These are phyloP conservation scores for Colletotrichum acutatum DNA, from an alignment of 2,329 filamentous ascomycete genomes.

Conservation along the genomic window DNA sequence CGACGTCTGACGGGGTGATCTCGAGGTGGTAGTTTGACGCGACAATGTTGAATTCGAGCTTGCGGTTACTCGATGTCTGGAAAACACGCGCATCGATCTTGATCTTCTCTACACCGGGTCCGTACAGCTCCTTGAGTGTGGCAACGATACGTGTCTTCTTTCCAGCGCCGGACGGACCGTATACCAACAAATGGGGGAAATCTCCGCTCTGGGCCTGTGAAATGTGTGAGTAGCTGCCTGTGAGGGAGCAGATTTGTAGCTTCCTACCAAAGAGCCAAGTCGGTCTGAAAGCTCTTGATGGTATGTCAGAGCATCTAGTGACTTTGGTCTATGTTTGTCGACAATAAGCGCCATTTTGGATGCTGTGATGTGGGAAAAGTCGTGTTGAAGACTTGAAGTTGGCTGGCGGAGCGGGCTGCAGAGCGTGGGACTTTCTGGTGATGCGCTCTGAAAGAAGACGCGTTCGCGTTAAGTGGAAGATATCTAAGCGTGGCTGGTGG, in stretches of 20 bases:
- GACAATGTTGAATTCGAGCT: slow-evolving; percentile 99
- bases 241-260: neutral
- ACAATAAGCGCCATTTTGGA: slow-evolving; percentile 74
- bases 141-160: slow-evolving; percentile 98
- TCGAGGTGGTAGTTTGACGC: slow-evolving; percentile 97
- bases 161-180: slow-evolving; percentile 94
- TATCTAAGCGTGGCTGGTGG: slow-evolving; percentile 27
- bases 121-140: slow-evolving; percentile 94
- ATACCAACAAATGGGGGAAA: slow-evolving; percentile 97
- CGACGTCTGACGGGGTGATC: slow-evolving; percentile 97
- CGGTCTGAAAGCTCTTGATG: slow-evolving; percentile 89
- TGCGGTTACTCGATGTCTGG: slow-evolving; percentile 94
- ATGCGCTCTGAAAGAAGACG: slow-evolving; percentile 40
- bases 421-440: slow-evolving; percentile 30
- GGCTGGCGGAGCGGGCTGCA: neutral
- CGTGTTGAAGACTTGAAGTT: slow-evolving; percentile 6
- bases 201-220: slow-evolving; percentile 93
- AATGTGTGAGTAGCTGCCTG: slow-evolving; percentile 24
- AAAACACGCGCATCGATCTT: slow-evolving; percentile 98
- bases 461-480: slow-evolving; percentile 51
- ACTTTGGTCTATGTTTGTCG: slow-evolving; percentile 78
- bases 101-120: slow-evolving; percentile 98
- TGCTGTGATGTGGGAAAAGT: slow-evolving; percentile 27
- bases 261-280: slow-evolving; percentile 82
- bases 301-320: slow-evolving; percentile 83